Base-by-base conservation (phyloP, 2,329 filamentous ascomycete genomes). In the Fusarium sp. region DNA sequence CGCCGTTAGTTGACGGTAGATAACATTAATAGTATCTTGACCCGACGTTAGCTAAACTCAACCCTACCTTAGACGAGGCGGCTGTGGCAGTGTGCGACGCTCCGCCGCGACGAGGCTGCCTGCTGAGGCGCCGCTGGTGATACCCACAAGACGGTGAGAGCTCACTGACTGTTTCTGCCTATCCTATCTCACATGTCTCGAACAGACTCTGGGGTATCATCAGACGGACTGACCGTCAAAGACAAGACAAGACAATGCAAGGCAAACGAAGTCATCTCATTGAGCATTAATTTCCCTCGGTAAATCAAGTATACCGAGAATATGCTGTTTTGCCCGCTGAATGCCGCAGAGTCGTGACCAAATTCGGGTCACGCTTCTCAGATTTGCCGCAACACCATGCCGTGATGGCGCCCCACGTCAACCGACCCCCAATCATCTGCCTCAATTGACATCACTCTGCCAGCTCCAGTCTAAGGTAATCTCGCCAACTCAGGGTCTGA, bases 391-490 rank as follows among this genome's bases (percentile, higher is more conserved):
- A 68, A 64, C 54, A 68, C 58, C 71, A 64, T 64, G 46, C 43
- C 53, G 67, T 51, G 50, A 51, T 50, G 36, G 46, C 50, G 36
- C 51, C 61, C 62, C 51, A 55, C 62, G 65, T 68, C 65, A 69
- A 62, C 53, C 39, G 54, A 69, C n/a, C 58, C 72, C 65, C 61
- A 72, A 74, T 74, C 72, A 73, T 72, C 72, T 70, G 72, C 72
- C 47, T 73, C 72, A 70, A 69, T 72, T 66, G 52, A 56, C 47
- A 57, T 55, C 42, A 56, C 52, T 51, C 21, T 34, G 24, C 19
- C 31, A 26, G 42, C 22, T 42, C 33, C 45, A 42, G 22, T 62
- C 34, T n/a, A n/a, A n/a, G n/a, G n/a, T 40, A 55, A 47, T 34
- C 45, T 44, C 40, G 53, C 34, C 33, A 34, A 45, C 24, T 65